Evolutionary conservation across 768 basidiomycete genomes (phyloP), one percentile per base, ranked within the genome.

Genomic region (Ephemerocybe angulata): DNA sequence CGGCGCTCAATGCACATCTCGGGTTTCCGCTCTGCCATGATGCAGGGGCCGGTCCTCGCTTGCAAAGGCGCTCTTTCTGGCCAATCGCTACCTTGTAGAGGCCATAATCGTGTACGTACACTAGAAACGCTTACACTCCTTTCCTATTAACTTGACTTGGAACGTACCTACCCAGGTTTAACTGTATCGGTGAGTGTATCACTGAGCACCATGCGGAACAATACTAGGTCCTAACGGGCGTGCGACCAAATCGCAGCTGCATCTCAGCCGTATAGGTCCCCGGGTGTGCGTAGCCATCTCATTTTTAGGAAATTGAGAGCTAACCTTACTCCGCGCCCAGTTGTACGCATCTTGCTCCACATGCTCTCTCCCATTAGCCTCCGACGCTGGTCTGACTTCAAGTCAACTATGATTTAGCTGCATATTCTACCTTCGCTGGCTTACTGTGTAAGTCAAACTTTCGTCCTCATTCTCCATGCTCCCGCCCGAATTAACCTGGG

Each of bases 361-460:
- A 48, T 48, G 41, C 50, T 49, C 27, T 31, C 41, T 37, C 28
- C 11, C n/a, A 52, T 33, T n/a, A 3, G 17, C 31, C 21, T 17
- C 37, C 30, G 8, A 24, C 29, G 7, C 27, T 4, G 17, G 12
- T 8, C 4, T 50, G 33, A 21, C 30, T 35, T 40, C 19, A 33
- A 3, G 3, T 49, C 43, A 41, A 22, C n/a, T n/a, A n/a, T n/a
- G n/a, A 21, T 22, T 6, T 37, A 69, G 66, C 50, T 69, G 67
- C 38, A 53, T 63, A 47, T 69, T 69, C 53, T 69, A 63, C 41
- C 63, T 69, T 35, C 63, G 67, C n/a, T 69, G 65, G 67, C 62
- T 67, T 4, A 55, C 63, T 11, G 50, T 59, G 63, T 67, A 56
- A 52, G 62, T 55, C 25, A 19, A 12, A 42, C 50, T 24, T 15